Evolutionary conservation across 352 stramenopile genomes (phyloP).

Genomic region (Globisporangium parvum): DNA sequence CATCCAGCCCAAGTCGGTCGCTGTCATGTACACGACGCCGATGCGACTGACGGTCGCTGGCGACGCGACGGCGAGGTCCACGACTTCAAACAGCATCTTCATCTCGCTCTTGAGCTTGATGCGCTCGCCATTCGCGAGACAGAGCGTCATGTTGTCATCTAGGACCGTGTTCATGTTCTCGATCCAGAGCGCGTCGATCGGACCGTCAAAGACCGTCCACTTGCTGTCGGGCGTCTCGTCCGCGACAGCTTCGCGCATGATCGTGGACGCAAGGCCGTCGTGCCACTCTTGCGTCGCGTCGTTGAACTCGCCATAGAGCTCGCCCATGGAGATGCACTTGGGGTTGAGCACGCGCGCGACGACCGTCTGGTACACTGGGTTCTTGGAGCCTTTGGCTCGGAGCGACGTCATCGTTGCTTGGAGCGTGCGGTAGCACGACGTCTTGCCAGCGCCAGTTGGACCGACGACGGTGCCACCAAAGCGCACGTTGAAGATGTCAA

Average conservation of each 20-base stretch:
- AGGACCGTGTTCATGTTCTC: conserved; percentile 96
- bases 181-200: conserved; percentile 94
- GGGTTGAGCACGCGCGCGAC: conserved; percentile 70
- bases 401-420: conserved; percentile 85
- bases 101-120: conserved; percentile 89
- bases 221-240: conserved; percentile 61
- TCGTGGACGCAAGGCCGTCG: conserved; percentile 72
- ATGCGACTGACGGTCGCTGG: conserved; percentile 86
- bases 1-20: conserved; percentile 85
- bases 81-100: conserved; percentile 94
- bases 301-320: conserved; percentile 85
- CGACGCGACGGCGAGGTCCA: conserved; percentile 89
- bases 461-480: conserved; percentile 90
- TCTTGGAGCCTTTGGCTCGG: conserved; percentile 43
- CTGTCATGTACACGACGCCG: conserved; percentile 75
- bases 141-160: conserved; percentile 95
- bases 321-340: conserved; percentile 82
- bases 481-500: conserved; percentile 93
- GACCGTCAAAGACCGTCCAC: conserved; percentile 93
- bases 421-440: conserved; percentile 85
- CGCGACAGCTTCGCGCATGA: conserved; percentile 70
- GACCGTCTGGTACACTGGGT: conserved; percentile 81
- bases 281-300: conserved; percentile 89
- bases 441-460: conserved; percentile 80
- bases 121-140: conserved; percentile 90